These are phyloP conservation scores for Euphorbia tirucalli DNA, from an alignment of 345 rosid genomes.

Conservation along the genomic window DNA sequence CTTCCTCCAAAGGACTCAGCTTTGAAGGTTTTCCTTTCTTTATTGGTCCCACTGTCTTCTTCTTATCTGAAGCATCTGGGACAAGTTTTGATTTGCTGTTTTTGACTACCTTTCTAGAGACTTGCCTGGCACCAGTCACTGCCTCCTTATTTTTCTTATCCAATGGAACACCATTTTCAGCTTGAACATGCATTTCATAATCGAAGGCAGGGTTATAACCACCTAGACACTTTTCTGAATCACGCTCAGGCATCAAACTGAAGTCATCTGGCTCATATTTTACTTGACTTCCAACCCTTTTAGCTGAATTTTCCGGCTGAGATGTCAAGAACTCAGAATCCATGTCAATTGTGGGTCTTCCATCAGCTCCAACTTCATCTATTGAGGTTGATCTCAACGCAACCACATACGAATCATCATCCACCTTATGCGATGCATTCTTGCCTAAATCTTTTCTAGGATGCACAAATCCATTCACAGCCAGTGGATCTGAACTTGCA, in stretches of 20 bases:
- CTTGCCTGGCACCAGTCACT: conserved; percentile 37
- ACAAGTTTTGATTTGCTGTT: conserved; percentile 53
- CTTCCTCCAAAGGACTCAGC: conserved; percentile 86
- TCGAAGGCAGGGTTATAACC: conserved; percentile 83
- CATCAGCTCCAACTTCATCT: conserved; percentile 43
- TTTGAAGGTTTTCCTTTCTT: conserved; percentile 81
- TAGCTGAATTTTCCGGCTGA: conserved; percentile 40
- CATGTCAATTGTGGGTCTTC: conserved; percentile 52
- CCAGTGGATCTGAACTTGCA: conserved; percentile 43
- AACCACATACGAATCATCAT: conserved; percentile 84
- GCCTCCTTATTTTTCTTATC: conserved; percentile 44
- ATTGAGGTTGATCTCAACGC: conserved; percentile 42
- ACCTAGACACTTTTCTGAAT: conserved; percentile 43
- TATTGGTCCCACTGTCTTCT: conserved; percentile 66
- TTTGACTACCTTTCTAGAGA: conserved; percentile 53
- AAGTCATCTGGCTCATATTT: conserved; percentile 80
- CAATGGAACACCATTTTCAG: conserved; percentile 28
- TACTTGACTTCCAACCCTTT: conserved; percentile 36
- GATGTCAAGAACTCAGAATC: conserved; percentile 58
- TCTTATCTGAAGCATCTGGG: conserved; percentile 53
- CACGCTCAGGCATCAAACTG: conserved; percentile 74
- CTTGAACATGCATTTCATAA: conserved; percentile 55
- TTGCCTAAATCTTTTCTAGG: conserved; percentile 38
- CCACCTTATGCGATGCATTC: conserved; percentile 48
- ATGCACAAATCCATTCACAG: conserved; percentile 50